Percentiles rank a stretch among this genome's conserved stretches.
phyloP scores from a whole-genome alignment of 140 eudicot genomes.

The Erigeron philadelphicus region DNA sequence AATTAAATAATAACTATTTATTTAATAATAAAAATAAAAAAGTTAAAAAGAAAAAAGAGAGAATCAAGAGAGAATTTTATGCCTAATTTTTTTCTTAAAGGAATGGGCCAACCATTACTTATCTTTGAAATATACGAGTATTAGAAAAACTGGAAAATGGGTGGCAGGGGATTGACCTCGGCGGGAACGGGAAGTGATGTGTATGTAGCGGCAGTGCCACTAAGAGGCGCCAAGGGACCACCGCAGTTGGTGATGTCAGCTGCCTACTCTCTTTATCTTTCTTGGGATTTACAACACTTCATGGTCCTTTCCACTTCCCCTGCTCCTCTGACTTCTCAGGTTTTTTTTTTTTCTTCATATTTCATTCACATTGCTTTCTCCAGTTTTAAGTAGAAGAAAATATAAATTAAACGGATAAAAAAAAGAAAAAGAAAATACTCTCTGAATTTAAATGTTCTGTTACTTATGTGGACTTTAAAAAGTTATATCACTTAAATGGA shows the following conservation, averaged over 20 bases:
- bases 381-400: not conserved
- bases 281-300: conserved; percentile 81
- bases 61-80: too few relatives aligned
- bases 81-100: too few relatives aligned
- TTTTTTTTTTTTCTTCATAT: conserved; percentile 1
- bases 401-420: not conserved
- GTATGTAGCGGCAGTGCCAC: conserved; percentile 67
- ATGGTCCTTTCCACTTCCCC: conserved; percentile 66
- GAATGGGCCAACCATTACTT: not conserved
- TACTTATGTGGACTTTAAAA: too few relatives aligned
- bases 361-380: not conserved
- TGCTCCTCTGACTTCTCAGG: conserved; percentile 35
- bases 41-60: too few relatives aligned
- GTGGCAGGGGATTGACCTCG: conserved; percentile 19
- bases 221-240: conserved; percentile 65
- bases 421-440: too few relatives aligned
- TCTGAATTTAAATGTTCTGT: too few relatives aligned
- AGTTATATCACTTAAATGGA: too few relatives aligned
- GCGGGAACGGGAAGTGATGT: conserved; percentile 32
- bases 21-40: too few relatives aligned
- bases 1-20: too few relatives aligned
- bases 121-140: not conserved
- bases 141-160: conserved; percentile 2
- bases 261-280: conserved; percentile 53
- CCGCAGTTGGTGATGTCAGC: conserved; percentile 58